A percentile compares a stretch with the other conserved stretches of the same genome.
Conservation (phyloP, 345 rosid genomes). For the Linum lewisii region DNA sequence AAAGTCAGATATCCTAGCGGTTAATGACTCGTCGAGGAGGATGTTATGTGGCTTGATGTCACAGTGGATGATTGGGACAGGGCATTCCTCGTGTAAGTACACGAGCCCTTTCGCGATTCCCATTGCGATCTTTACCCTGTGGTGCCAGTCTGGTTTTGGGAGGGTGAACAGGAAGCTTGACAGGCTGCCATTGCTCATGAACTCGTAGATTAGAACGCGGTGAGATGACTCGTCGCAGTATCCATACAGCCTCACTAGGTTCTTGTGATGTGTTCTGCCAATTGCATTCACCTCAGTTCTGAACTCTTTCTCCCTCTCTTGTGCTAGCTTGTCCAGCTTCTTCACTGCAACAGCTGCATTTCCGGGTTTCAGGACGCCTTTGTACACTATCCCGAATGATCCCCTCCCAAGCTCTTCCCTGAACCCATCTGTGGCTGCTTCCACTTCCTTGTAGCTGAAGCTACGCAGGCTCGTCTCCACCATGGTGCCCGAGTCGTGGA, state of each 20-base stretch:
- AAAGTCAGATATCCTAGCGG: neutral
- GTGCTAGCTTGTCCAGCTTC: slow-evolving; percentile 7
- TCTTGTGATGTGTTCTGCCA: slow-evolving; percentile 29
- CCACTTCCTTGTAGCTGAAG: neutral
- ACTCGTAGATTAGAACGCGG: slow-evolving; percentile 23
- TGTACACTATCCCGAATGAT: slow-evolving; percentile 23
- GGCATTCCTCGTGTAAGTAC: neutral
- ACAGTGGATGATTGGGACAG: neutral
- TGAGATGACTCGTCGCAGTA: slow-evolving; percentile 21
- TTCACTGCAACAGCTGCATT: slow-evolving; percentile 14
- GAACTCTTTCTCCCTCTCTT: slow-evolving; percentile 21
- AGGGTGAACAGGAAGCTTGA: slow-evolving; percentile 14
- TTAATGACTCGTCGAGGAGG: neutral
- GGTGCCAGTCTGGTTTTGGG: slow-evolving; percentile 17
- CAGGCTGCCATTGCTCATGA: slow-evolving; percentile 20
- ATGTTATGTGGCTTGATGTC: neutral
- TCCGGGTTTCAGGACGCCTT: slow-evolving; percentile 1
- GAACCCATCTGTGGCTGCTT: neutral
- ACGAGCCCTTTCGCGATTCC: neutral
- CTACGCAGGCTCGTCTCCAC: neutral
- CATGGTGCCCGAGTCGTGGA: neutral
- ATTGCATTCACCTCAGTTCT: slow-evolving; percentile 17
- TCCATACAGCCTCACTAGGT: slow-evolving; percentile 26
- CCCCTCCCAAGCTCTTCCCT: slow-evolving; percentile 17
- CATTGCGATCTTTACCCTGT: neutral